phyloP scores from a whole-genome alignment of 257 asterid genomes.

The Orobanche coerulescens region DNA sequence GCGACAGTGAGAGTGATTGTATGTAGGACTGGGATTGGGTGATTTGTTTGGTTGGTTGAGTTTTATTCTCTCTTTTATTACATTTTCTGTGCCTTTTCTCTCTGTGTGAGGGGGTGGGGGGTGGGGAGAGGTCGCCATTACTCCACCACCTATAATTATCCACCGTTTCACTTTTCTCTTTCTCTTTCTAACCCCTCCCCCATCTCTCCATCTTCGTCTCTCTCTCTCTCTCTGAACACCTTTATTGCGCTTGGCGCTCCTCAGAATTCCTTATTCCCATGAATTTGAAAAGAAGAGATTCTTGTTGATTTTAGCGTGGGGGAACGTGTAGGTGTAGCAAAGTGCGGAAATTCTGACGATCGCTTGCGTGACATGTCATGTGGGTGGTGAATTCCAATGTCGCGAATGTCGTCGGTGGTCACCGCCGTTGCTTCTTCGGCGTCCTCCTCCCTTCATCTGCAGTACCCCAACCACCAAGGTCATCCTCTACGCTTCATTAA shows the following conservation, averaged over 20 bases:
- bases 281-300: neutral
- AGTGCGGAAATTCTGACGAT: conserved; percentile 29
- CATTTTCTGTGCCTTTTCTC: neutral
- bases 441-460: conserved; percentile 28
- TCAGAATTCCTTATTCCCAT: neutral
- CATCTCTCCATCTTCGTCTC: neutral
- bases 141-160: neutral
- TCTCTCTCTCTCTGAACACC: conserved; percentile 16
- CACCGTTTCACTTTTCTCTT: conserved; percentile 14
- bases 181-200: neutral
- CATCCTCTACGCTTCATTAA: neutral
- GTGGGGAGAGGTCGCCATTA: neutral
- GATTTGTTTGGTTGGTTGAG: neutral
- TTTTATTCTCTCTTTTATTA: neutral
- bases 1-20: neutral
- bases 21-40: neutral
- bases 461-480: conserved; percentile 29
- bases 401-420: conserved; percentile 41
- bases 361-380: conserved; percentile 30
- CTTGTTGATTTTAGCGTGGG: neutral
- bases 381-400: conserved; percentile 39
- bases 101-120: neutral
- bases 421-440: conserved; percentile 45
- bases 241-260: neutral
- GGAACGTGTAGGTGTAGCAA: conserved; percentile 3